Evolutionary conservation across 2,329 filamentous ascomycete species (phyloP).

Genomic region (Botrytis elliptica): DNA sequence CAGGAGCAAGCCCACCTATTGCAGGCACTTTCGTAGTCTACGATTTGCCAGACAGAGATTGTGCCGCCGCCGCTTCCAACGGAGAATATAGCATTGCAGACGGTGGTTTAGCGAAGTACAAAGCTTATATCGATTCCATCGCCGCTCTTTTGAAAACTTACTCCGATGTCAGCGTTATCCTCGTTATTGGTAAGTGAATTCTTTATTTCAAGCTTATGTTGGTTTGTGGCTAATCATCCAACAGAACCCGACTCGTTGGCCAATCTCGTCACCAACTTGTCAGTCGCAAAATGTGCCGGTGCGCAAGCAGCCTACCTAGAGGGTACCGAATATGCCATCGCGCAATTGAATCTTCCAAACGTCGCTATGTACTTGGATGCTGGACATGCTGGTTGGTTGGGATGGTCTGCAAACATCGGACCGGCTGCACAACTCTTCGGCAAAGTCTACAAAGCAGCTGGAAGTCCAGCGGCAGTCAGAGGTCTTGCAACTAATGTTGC

Average conservation of each 20-base stretch:
- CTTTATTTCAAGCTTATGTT: background rate
- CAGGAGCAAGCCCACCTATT: constrained; percentile 47
- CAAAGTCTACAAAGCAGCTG: constrained; percentile 47
- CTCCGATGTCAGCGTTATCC: constrained; percentile 49
- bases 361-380: constrained; percentile 64
- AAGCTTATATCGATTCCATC: constrained; percentile 56
- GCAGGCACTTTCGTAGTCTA: constrained; percentile 59
- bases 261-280: constrained; percentile 61
- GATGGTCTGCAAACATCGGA: constrained; percentile 58
- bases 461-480: constrained; percentile 48
- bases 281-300: constrained; percentile 53
- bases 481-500: constrained; percentile 57
- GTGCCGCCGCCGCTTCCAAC: constrained; percentile 61
- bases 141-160: constrained; percentile 52
- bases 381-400: constrained; percentile 63
- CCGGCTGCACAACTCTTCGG: constrained; percentile 51
- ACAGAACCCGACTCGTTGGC: constrained; percentile 60
- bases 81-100: constrained; percentile 59
- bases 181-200: constrained; percentile 47
- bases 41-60: constrained; percentile 63
- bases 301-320: constrained; percentile 55
- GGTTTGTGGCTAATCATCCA: background rate
- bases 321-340: constrained; percentile 55
- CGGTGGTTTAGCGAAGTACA: constrained; percentile 48
- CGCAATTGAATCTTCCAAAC: constrained; percentile 57